Base-by-base conservation (phyloP, 108 stramenopile genomes). In the Craspedostauros australis region DNA sequence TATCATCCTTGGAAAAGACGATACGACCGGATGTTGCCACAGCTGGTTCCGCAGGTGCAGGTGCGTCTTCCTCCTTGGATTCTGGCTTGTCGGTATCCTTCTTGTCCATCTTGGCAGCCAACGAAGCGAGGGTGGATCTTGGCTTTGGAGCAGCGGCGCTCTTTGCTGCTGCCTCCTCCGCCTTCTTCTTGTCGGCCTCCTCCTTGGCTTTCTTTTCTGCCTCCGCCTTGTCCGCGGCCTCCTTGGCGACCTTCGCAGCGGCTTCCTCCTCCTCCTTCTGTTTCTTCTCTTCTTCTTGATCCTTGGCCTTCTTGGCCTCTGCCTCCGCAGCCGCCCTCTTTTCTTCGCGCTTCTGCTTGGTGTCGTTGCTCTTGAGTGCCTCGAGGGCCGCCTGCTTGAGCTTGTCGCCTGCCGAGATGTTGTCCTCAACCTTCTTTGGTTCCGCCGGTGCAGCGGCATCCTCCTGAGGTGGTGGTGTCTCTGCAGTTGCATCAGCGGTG, bases 371-470 rank as follows among this genome's bases (percentile, higher is more conserved):
- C 39, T 76, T 62, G 6, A 63, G 66, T 3, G 61, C 62, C 37
- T 81, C 77, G 48, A 81, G 48, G 7, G 75, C 86, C 18, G 69
- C 76, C 31, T 75, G 75, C 39, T 77, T 63, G 42, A 87, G 21
- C 27, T 80, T 80, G n/a, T 66, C 70, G n/a, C 82, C 86, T 28
- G 80, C 80, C 5, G n/a, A n/a, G n/a, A n/a, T n/a, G n/a, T n/a
- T n/a, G n/a, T n/a, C n/a, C n/a, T n/a, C n/a, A n/a, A n/a, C n/a
- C n/a, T n/a, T n/a, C n/a, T n/a, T n/a, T n/a, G n/a, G n/a, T n/a
- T n/a, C n/a, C n/a, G 46, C 20, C 15, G 43, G 27, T 44, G 62
- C 34, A 12, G 67, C 22, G n/a, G 61, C 6, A 20, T 33, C 15
- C 2, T 60, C 38, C 5, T 55, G 2, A 22, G 46, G 23, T 19